These are phyloP conservation scores for Exophiala oligosperma DNA, from an alignment of 2,329 filamentous ascomycete species.

Conservation along the genomic window DNA sequence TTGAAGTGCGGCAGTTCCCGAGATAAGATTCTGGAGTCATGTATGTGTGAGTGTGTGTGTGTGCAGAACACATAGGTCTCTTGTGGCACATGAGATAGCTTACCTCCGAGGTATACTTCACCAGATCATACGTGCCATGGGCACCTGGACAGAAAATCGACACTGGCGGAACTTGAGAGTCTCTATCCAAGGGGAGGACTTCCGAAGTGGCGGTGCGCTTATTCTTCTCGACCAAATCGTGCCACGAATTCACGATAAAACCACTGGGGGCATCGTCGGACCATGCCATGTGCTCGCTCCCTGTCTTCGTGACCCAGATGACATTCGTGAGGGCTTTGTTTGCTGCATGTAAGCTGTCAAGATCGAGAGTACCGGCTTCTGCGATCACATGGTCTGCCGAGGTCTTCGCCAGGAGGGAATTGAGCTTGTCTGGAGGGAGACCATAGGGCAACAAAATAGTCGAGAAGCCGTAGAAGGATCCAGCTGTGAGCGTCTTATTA, in stretches of 20 bases:
- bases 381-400: conserved; percentile 81
- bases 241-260: conserved; percentile 86
- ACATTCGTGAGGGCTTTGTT: conserved; percentile 73
- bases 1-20: conserved; percentile 77
- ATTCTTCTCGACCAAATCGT: conserved; percentile 77
- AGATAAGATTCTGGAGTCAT: conserved; percentile 67
- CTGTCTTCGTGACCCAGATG: conserved; percentile 90
- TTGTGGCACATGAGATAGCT: conserved; percentile 17
- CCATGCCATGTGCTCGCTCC: conserved; percentile 93
- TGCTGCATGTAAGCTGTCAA: conserved; percentile 68
- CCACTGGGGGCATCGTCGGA: conserved; percentile 75
- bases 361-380: conserved; percentile 80
- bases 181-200: conserved; percentile 63
- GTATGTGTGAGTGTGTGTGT: conserved; percentile 1
- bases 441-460: conserved; percentile 85
- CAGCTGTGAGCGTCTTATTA: conserved; percentile 53
- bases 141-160: conserved; percentile 41
- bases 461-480: conserved; percentile 83
- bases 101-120: conserved; percentile 74
- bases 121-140: conserved; percentile 62
- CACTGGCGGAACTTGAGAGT: conserved; percentile 48
- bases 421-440: conserved; percentile 66
- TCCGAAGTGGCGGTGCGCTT: conserved; percentile 59
- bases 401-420: conserved; percentile 69
- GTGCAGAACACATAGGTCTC: conserved; percentile 18